Evolutionary conservation across 2,329 filamentous ascomycete species (phyloP).

Genomic region (Neofusicoccum sp.): DNA sequence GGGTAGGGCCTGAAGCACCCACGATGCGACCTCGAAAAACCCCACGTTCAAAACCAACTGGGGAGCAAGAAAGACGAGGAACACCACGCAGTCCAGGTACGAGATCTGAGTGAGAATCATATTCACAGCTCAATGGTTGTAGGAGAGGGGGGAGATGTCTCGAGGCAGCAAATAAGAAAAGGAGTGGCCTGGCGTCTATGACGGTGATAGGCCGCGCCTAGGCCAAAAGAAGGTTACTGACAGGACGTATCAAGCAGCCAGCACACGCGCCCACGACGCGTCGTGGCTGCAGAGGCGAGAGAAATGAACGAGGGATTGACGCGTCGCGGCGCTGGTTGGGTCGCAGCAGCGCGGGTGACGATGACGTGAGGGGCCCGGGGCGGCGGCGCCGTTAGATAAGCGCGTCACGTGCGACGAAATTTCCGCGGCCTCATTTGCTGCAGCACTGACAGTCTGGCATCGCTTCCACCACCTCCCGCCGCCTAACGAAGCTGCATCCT

Average conservation of each 20-base stretch:
- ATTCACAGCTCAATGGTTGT: background rate
- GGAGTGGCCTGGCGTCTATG: slow-evolving; percentile 14
- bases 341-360: background rate
- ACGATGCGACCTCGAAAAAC: slow-evolving; percentile 59
- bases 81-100: slow-evolving; percentile 74
- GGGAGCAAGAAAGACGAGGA: slow-evolving; percentile 69
- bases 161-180: background rate
- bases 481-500: background rate
- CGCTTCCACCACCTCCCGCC: slow-evolving; percentile 3
- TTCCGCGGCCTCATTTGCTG: slow-evolving; percentile 19
- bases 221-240: slow-evolving; percentile 4
- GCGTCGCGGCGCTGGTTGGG: slow-evolving; percentile 1
- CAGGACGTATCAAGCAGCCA: background rate
- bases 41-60: slow-evolving; percentile 72
- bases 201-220: slow-evolving; percentile 9
- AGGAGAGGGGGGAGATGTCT: background rate
- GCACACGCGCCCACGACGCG: slow-evolving; percentile 1
- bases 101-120: slow-evolving; percentile 78
- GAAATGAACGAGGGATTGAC: background rate
- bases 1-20: slow-evolving; percentile 65
- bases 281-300: background rate
- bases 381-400: slow-evolving; percentile 4
- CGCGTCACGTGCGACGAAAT: slow-evolving; percentile 5
- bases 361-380: slow-evolving; percentile 4
- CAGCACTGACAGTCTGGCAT: slow-evolving; percentile 8